A percentile compares a stretch with the other conserved stretches of the same genome.
These are phyloP conservation scores for Phlyctochytrium planicorne DNA, from an alignment of 192 early-diverging fungal genomes.

Conservation along the genomic window DNA sequence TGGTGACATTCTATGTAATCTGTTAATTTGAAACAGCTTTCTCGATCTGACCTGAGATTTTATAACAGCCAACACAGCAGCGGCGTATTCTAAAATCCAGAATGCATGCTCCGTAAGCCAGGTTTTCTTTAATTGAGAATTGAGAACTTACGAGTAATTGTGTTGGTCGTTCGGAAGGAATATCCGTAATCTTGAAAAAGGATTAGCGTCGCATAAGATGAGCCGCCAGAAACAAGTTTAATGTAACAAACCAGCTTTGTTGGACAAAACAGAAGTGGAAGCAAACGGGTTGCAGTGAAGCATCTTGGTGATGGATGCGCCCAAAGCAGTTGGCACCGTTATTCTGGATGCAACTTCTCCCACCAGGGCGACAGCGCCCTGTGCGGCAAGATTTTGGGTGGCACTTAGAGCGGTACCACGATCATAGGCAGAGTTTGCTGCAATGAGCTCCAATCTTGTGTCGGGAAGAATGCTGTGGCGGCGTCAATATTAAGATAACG, in stretches of 20 bases:
- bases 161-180: not conserved
- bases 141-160: not conserved
- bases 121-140: no score
- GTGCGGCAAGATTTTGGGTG: not conserved
- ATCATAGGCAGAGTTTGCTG: not conserved
- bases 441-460: conserved; percentile 2
- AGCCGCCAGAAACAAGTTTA: not conserved
- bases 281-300: no score
- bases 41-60: not conserved
- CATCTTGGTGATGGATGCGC: not conserved
- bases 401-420: not conserved
- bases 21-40: not conserved
- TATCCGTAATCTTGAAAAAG: not conserved
- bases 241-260: no score
- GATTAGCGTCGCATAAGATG: not conserved
- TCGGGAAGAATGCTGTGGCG: conserved; percentile 8
- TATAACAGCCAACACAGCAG: not conserved
- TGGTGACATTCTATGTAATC: not conserved
- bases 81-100: no score
- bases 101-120: not conserved
- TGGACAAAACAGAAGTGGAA: no score
- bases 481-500: no score
- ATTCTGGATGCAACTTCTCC: not conserved
- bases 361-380: not conserved
- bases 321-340: not conserved